A percentile compares a stretch with the other conserved stretches of the same genome.
Evolutionary conservation across 192 early-diverging fungal species (phyloP).

Genomic region (Backusella parvicylindrica): DNA sequence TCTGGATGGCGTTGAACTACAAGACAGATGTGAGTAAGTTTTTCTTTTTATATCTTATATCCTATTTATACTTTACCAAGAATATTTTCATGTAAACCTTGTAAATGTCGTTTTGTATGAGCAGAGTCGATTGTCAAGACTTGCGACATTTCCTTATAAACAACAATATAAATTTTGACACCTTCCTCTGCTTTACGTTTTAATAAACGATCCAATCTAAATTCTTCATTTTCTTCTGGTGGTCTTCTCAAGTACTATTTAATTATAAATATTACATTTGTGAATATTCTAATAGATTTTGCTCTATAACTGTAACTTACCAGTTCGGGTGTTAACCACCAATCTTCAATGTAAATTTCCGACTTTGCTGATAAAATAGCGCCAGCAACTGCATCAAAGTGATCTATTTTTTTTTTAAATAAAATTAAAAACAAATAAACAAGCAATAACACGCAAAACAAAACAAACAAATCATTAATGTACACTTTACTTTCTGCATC

Average conservation of each 20-base stretch:
- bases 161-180: constrained; percentile 74
- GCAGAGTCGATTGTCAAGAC: constrained; percentile 67
- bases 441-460: neutral
- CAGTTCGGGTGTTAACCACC: constrained; percentile 84
- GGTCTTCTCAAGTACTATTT: constrained; percentile 64
- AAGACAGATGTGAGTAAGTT: neutral
- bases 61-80: constrained; percentile 33
- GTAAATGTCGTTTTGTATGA: constrained; percentile 68
- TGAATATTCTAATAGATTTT: neutral
- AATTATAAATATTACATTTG: constrained; percentile 10
- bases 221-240: constrained; percentile 66
- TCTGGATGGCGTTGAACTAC: constrained; percentile 78
- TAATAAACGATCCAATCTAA: constrained; percentile 72
- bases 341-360: constrained; percentile 74
- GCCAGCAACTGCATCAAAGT: constrained; percentile 69
- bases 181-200: constrained; percentile 79
- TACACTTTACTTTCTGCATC: constrained; percentile 60
- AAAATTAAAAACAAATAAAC: neutral
- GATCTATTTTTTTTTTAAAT: constrained; percentile 38
- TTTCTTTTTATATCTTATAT: neutral
- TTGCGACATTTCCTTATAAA: constrained; percentile 81
- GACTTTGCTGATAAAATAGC: constrained; percentile 65
- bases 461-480: neutral
- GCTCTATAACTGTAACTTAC: constrained; percentile 20
- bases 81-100: constrained; percentile 69